These are phyloP conservation scores for Chaetomiaceae sp. DNA, from an alignment of 2,329 filamentous ascomycete species.

Conservation along the genomic window DNA sequence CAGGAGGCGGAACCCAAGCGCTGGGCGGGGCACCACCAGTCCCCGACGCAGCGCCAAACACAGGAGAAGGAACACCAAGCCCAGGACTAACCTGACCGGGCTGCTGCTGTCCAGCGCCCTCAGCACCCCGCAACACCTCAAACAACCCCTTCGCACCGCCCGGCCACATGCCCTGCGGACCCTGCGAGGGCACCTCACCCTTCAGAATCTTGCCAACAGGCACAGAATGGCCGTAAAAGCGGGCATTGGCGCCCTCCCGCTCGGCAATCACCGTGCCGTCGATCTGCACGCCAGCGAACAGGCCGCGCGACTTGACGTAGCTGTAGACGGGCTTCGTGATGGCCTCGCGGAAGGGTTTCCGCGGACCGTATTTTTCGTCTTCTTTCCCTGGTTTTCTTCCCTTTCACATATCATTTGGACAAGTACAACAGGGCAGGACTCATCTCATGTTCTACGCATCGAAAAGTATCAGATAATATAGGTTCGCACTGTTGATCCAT, in stretches of 20 bases:
- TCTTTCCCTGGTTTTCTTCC: no score
- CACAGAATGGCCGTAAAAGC: constrained; percentile 68
- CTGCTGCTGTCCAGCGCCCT: constrained; percentile 25
- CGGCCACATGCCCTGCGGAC: constrained; percentile 30
- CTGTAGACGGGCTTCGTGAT: constrained; percentile 45
- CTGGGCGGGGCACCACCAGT: not conserved
- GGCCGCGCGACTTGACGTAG: constrained; percentile 83
- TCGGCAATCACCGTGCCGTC: constrained; percentile 86
- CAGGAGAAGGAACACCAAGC: not conserved
- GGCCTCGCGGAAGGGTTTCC: constrained; percentile 27
- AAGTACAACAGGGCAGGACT: no score
- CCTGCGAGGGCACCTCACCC: constrained; percentile 36
- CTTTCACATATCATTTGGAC: no score
- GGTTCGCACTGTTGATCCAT: no score
- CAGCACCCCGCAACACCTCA: constrained; percentile 35
- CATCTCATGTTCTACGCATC: no score
- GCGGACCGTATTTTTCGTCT: constrained; percentile 13
- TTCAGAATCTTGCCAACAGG: constrained; percentile 44
- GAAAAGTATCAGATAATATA: no score
- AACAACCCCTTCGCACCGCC: constrained; percentile 30
- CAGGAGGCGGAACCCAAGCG: constrained; percentile 2
- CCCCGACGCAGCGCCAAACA: not conserved
- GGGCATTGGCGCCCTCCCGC: constrained; percentile 80
- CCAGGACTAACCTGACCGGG: not conserved
- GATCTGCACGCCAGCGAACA: constrained; percentile 81